phyloP scores from a whole-genome alignment of 2,329 filamentous ascomycete genomes.

The Aspergillus persii region DNA sequence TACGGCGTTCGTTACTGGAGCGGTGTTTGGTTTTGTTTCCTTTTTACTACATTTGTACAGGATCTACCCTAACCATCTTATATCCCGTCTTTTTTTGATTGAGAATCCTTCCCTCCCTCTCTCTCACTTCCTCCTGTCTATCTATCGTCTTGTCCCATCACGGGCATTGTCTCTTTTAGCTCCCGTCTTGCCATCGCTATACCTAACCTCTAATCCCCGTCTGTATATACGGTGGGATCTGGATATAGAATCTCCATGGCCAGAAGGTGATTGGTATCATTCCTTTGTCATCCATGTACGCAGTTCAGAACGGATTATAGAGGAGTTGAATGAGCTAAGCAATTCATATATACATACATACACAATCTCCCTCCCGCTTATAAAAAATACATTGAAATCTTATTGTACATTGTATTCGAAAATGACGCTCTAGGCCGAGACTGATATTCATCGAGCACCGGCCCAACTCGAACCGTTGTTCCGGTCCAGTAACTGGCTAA shows the following conservation, averaged over 20 bases:
- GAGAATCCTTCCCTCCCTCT: neutral
- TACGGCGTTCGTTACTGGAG: constrained; percentile 16
- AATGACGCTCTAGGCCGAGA: too few relatives aligned
- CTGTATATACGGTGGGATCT: constrained; percentile 25
- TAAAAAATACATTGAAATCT: too few relatives aligned
- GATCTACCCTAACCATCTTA: neutral
- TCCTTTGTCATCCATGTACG: constrained; percentile 3
- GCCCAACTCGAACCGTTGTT: constrained; percentile 48
- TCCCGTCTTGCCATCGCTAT: neutral
- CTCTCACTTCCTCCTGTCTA: neutral
- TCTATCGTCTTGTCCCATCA: neutral
- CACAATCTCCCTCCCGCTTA: neutral
- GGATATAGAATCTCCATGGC: constrained; percentile 21
- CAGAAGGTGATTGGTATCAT: neutral
- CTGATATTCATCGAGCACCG: constrained; percentile 24
- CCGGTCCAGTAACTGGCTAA: constrained; percentile 18
- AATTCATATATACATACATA: neutral
- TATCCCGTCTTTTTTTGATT: constrained; percentile 1
- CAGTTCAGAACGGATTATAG: constrained; percentile 10
- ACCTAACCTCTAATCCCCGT: constrained; percentile 6
- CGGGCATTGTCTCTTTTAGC: neutral
- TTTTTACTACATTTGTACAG: constrained; percentile 10
- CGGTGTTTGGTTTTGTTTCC: constrained; percentile 11
- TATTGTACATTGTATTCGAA: too few relatives aligned
- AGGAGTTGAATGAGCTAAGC: constrained; percentile 18